Conservation (phyloP, 208 protist species). For the Crithidia fasciculata region DNA sequence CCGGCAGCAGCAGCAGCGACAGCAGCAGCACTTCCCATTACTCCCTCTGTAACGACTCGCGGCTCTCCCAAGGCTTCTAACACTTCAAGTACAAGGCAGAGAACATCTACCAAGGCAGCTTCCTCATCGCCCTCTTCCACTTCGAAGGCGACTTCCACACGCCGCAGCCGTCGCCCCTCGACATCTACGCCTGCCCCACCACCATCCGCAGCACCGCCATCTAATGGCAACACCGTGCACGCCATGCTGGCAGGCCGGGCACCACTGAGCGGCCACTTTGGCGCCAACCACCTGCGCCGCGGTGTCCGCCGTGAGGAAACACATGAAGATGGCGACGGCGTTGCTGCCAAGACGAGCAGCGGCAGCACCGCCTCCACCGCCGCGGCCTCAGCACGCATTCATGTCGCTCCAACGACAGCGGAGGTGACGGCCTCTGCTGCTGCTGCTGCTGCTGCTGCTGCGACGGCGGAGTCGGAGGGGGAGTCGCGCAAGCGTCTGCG, state of each 20-base stretch:
- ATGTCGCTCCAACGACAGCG: background rate
- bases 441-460: too few species aligned
- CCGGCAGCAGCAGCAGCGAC: background rate
- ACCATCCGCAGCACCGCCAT: background rate
- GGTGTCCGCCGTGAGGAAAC: background rate
- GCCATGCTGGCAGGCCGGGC: slow-evolving; percentile 1
- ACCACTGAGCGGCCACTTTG: slow-evolving; percentile 28
- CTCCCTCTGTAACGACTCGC: too few species aligned
- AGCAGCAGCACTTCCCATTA: background rate
- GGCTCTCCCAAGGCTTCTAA: too few species aligned
- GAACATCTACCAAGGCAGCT: background rate
- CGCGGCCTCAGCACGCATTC: background rate
- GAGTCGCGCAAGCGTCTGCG: slow-evolving; percentile 23
- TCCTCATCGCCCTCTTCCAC: slow-evolving; percentile 1
- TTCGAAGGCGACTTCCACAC: background rate
- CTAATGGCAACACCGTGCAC: background rate
- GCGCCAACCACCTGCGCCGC: slow-evolving; percentile 31
- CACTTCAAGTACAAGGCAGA: background rate
- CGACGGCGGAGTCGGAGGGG: background rate
- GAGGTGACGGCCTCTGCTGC: too few species aligned
- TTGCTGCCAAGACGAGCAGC: too few species aligned
- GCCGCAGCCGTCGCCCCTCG: too few species aligned
- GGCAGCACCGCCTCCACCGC: too few species aligned
- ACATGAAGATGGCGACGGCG: too few species aligned
- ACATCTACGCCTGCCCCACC: background rate